Conservation (phyloP, 169 alveolate genomes). For the Babesia gibsoni region DNA sequence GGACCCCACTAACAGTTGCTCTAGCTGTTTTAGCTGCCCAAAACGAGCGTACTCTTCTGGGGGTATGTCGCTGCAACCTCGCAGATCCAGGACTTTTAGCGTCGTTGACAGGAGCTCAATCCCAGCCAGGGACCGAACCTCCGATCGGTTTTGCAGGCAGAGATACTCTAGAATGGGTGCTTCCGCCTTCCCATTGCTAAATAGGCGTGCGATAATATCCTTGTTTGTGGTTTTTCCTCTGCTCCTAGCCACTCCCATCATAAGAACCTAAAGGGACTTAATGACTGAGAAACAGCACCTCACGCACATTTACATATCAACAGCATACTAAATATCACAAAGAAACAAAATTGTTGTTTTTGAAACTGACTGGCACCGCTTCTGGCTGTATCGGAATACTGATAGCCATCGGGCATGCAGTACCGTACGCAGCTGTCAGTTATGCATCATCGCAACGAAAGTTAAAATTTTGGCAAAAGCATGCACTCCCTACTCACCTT, state of each 20-base stretch:
- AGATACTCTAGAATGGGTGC: slow-evolving; percentile 23
- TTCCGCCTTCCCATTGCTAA: background rate
- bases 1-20: slow-evolving; percentile 36
- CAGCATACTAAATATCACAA: too few species aligned
- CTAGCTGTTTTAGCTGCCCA: background rate
- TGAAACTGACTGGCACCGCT: too few species aligned
- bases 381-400: too few species aligned
- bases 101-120: slow-evolving; percentile 14
- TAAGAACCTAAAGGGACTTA: too few species aligned
- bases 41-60: slow-evolving; percentile 18
- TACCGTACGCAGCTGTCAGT: too few species aligned
- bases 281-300: too few species aligned
- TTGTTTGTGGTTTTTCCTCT: background rate
- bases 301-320: too few species aligned
- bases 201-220: background rate
- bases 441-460: too few species aligned
- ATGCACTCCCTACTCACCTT: slow-evolving; percentile 21
- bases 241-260: background rate
- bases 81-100: slow-evolving; percentile 28
- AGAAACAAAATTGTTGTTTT: too few species aligned
- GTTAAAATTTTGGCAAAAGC: too few species aligned
- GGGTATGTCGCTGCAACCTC: slow-evolving; percentile 48
- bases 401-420: too few species aligned
- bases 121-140: slow-evolving; percentile 5
- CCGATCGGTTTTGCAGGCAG: slow-evolving; percentile 15